Percentiles rank a stretch among this genome's conserved stretches.
Conservation (phyloP, 306 rosid genomes). For the Begonia fuchsioides region DNA sequence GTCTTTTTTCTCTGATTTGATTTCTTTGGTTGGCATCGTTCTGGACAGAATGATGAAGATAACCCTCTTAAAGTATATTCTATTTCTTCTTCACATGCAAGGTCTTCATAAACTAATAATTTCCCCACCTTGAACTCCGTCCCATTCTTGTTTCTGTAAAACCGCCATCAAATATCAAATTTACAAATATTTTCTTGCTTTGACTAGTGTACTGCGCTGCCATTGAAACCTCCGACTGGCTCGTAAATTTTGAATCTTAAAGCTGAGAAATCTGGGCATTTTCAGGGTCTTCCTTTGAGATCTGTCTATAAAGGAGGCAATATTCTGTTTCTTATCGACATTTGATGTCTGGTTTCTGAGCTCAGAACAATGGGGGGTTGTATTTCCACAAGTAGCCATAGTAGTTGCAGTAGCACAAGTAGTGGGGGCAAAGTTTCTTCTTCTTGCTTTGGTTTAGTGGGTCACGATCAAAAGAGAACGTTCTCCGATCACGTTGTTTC, state of each 20-base stretch:
- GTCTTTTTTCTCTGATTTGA: background rate
- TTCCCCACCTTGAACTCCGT: slow-evolving; percentile 8
- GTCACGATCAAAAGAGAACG: slow-evolving; percentile 43
- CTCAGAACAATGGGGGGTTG: slow-evolving; percentile 78
- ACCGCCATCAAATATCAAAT: slow-evolving; percentile 17
- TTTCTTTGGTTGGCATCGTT: background rate
- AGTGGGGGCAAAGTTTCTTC: slow-evolving; percentile 41
- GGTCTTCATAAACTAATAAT: slow-evolving; percentile 1
- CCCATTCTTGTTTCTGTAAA: slow-evolving; percentile 19
- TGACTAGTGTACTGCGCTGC: slow-evolving; percentile 26
- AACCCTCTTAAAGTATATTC: slow-evolving; percentile 30
- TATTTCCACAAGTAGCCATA: slow-evolving; percentile 59
- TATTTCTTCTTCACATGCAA: slow-evolving; percentile 35
- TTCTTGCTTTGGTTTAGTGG: slow-evolving; percentile 30
- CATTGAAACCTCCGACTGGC: slow-evolving; percentile 11
- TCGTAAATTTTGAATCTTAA: slow-evolving; percentile 12
- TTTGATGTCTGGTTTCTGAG: slow-evolving; percentile 39
- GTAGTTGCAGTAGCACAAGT: slow-evolving; percentile 61
- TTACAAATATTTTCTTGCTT: slow-evolving; percentile 25
- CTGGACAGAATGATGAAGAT: slow-evolving; percentile 18
- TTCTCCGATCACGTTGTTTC: slow-evolving; percentile 57
- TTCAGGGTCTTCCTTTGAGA: slow-evolving; percentile 31
- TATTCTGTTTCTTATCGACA: slow-evolving; percentile 8
- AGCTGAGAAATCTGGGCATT: slow-evolving; percentile 28
- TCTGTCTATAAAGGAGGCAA: slow-evolving; percentile 17